Base-by-base conservation (phyloP, 2,329 filamentous ascomycete species). In the Neonectria punicea region DNA sequence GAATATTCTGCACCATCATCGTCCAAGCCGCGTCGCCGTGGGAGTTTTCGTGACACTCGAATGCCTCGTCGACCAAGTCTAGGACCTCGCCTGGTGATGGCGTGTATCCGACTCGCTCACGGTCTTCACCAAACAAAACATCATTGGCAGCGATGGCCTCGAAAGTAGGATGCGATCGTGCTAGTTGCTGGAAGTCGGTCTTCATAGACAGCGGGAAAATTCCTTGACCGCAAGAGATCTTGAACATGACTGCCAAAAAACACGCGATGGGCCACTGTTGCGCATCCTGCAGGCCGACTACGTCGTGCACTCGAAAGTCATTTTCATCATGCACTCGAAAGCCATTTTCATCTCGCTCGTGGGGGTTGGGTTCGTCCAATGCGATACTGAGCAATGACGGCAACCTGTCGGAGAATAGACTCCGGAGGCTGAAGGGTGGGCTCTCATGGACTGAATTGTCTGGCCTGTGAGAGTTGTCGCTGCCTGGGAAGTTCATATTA, bases 11-110 rank as follows among this genome's bases (percentile, higher is more conserved):
- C 3, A 63, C 54, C 36, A n/a, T n/a, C 25, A 36, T 34, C 18
- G 53, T 58, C 53, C 60, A 63, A 13, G 20, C 25, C n/a, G 46
- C 30, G 30, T 63, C 53, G 10, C 14, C 44, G n/a, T 63, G 60
- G 13, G 14, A 5, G 20, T 58, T 44, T n/a, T 25, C 32, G 36
- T 63, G 44, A 30, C 54, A 63, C 53, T 63, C 60, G 22, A 25
- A 36, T 4, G 60, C 60, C 20, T 44, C 44, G 2, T 57, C 8
- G 11, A 22, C 28, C 10, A 63, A 41, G 16, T 39, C 34, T 14
- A 41, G 6, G 46, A 58, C 34, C 5, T 53, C n/a, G n/a, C 44
- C 47, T 3, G 20, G 25, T 6, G 14, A 13, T 6, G 46, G 60
- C 2, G 47, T 58, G 36, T 13, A 16, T 13, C 46, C 54, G 2